Conservation (phyloP, 768 basidiomycete species). For the Leccinum incarnatum region DNA sequence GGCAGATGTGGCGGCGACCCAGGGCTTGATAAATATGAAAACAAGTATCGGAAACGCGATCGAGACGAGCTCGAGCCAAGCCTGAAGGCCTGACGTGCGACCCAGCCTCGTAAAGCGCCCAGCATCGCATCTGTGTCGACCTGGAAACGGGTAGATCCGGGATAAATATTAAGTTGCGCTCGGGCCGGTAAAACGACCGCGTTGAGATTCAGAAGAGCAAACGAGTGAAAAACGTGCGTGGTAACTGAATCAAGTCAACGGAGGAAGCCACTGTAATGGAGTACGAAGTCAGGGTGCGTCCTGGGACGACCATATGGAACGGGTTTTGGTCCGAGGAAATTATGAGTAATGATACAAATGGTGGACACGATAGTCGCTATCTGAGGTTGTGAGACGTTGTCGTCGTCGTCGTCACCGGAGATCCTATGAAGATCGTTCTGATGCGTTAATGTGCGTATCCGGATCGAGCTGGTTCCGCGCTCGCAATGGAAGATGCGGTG, state of each 20-base stretch:
- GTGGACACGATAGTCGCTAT: neutral
- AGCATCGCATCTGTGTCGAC: slow-evolving; percentile 3
- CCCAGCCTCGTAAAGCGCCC: slow-evolving; percentile 5
- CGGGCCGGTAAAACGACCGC: slow-evolving; percentile 7
- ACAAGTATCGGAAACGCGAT: slow-evolving; percentile 3
- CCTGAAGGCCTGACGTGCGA: neutral
- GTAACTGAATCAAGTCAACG: slow-evolving; percentile 16
- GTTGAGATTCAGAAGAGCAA: slow-evolving; percentile 21
- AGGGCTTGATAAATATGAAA: slow-evolving; percentile 20
- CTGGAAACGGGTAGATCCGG: slow-evolving; percentile 19
- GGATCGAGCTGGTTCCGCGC: slow-evolving; percentile 23
- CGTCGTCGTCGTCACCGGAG: slow-evolving; percentile 17
- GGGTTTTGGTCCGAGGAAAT: slow-evolving; percentile 25
- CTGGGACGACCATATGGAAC: slow-evolving; percentile 20
- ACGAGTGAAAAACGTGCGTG: slow-evolving; percentile 4
- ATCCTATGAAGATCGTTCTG: slow-evolving; percentile 25
- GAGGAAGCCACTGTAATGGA: slow-evolving; percentile 19
- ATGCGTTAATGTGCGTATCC: slow-evolving; percentile 16
- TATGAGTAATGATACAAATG: slow-evolving; percentile 37
- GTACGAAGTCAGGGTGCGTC: slow-evolving; percentile 21
- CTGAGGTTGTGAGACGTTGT: slow-evolving; percentile 15
- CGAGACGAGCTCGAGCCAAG: neutral
- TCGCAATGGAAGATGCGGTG: slow-evolving; percentile 19
- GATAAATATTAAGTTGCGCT: slow-evolving; percentile 25
- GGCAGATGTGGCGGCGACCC: slow-evolving; percentile 3